phyloP scores from a whole-genome alignment of 2,329 filamentous ascomycete genomes.

The Magnaporthiopsis rhizophila region DNA sequence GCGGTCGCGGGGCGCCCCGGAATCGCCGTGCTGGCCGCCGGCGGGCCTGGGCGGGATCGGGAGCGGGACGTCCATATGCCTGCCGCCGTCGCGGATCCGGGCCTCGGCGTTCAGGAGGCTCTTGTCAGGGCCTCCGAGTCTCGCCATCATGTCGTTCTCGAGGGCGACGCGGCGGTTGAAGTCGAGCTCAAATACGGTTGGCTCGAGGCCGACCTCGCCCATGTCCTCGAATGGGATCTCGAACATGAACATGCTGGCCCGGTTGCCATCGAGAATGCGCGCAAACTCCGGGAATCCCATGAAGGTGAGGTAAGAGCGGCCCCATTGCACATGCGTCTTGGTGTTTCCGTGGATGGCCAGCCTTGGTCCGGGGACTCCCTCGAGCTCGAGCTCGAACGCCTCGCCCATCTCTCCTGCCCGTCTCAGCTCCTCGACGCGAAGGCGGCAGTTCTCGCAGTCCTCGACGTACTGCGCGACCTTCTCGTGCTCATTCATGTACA shows the following conservation, averaged over 20 bases:
- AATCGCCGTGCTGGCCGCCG: too few species aligned
- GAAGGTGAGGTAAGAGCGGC: constrained; percentile 8
- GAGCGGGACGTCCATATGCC: too few species aligned
- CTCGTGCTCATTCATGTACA: constrained; percentile 10
- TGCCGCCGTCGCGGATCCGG: too few species aligned
- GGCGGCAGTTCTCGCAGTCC: too few species aligned
- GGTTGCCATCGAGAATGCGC: constrained; percentile 9
- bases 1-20: too few species aligned
- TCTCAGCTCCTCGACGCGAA: background rate
- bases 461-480: constrained; percentile 1
- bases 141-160: background rate
- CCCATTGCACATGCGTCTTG: constrained; percentile 5
- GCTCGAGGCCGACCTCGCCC: constrained; percentile 1
- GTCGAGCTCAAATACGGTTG: background rate
- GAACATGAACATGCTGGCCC: constrained; percentile 4
- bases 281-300: constrained; percentile 6
- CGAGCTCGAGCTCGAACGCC: background rate
- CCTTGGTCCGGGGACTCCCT: background rate
- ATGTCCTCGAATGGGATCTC: background rate
- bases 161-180: background rate
- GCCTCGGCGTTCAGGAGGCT: too few species aligned
- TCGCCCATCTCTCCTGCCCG: background rate
- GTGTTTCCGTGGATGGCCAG: constrained; percentile 10
- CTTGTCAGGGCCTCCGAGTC: background rate
- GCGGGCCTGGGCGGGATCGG: too few species aligned